These are phyloP conservation scores for Marasmius sp. DNA, from an alignment of 1,284 basidiomycete species.

Conservation along the genomic window DNA sequence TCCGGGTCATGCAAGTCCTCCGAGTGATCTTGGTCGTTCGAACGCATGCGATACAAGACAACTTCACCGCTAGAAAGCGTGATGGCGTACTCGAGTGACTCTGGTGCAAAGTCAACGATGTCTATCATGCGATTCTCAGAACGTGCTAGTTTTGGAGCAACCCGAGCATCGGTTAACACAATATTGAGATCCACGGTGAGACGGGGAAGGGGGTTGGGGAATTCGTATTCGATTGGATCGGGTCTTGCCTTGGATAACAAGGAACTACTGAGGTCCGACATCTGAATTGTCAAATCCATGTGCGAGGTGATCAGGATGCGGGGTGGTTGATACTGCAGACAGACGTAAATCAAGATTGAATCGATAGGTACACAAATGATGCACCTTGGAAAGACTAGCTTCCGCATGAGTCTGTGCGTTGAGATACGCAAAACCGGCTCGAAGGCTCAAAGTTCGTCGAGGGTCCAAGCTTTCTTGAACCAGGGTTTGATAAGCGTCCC, in stretches of 20 bases:
- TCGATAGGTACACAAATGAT: conserved; percentile 6
- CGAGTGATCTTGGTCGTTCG: conserved; percentile 24
- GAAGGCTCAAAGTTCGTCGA: conserved; percentile 33
- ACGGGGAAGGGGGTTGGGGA: conserved; percentile 60
- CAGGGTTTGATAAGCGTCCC: conserved; percentile 42
- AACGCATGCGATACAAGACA: conserved; percentile 56
- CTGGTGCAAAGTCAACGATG: conserved; percentile 57
- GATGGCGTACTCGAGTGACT: conserved; percentile 69
- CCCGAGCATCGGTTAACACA: conserved; percentile 45
- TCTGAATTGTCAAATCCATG: conserved; percentile 62
- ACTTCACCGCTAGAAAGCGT: conserved; percentile 67
- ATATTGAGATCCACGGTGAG: conserved; percentile 62
- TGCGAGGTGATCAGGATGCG: conserved; percentile 71
- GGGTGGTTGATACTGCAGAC: conserved; percentile 56
- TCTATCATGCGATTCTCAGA: conserved; percentile 43
- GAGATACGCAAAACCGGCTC: conserved; percentile 53
- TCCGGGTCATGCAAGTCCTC: conserved; percentile 40
- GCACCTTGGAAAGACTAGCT: conserved; percentile 51
- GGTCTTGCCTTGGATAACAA: conserved; percentile 51
- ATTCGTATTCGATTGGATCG: conserved; percentile 49
- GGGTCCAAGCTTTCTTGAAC: conserved; percentile 22
- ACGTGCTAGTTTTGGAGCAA: conserved; percentile 33
- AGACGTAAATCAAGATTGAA: not conserved
- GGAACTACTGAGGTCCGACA: conserved; percentile 71
- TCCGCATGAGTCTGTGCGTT: conserved; percentile 43